Evolutionary conservation across 192 early-diverging fungal species (phyloP).

Genomic region (Rhizophlyctis rosea): DNA sequence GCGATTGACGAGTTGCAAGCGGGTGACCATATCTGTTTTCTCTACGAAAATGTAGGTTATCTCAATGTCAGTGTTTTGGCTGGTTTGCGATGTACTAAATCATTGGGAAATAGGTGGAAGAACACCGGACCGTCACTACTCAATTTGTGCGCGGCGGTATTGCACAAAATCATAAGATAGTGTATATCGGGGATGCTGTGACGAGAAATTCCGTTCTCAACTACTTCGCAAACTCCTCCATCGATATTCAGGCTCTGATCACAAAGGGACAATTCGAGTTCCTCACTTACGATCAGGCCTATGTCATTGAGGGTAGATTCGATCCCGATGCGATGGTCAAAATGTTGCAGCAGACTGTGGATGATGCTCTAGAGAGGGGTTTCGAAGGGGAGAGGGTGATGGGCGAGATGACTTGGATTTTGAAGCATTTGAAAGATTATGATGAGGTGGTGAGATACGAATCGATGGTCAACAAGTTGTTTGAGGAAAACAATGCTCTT

Average conservation of each 20-base stretch:
- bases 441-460: background rate
- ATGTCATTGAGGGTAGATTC: background rate
- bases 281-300: background rate
- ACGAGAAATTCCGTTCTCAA: background rate
- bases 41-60: conserved; percentile 1
- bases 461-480: background rate
- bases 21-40: conserved; percentile 7
- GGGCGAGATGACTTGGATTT: background rate
- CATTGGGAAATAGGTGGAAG: background rate
- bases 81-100: background rate
- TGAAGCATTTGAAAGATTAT: background rate
- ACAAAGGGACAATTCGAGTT: background rate
- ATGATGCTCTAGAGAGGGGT: background rate
- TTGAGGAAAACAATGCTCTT: background rate
- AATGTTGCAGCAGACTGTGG: background rate
- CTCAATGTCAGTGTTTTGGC: background rate
- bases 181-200: conserved; percentile 1
- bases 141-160: conserved; percentile 2
- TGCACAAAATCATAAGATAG: background rate
- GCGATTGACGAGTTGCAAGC: background rate
- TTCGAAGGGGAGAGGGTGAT: background rate
- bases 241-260: background rate
- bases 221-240: background rate
- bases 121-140: background rate
- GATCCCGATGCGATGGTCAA: background rate